Percentiles rank a stretch among this genome's conserved stretches.
These are phyloP conservation scores for Globisporangium nodosum DNA, from an alignment of 352 stramenopile species.

Conservation along the genomic window DNA sequence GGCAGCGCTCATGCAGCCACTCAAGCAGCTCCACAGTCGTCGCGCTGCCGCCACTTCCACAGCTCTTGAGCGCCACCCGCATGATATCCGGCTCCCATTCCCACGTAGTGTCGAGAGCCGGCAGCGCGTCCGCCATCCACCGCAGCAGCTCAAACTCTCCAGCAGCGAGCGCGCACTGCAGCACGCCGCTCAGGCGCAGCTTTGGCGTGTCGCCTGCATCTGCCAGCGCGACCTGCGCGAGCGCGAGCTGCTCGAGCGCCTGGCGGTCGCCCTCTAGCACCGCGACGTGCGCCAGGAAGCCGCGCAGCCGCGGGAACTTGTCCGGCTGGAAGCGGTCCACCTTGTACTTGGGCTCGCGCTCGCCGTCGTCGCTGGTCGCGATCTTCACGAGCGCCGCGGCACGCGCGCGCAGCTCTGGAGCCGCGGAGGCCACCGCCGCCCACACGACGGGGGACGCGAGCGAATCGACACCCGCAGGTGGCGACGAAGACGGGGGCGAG, in stretches of 20 bases:
- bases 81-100: slow-evolving; percentile 8
- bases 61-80: slow-evolving; percentile 1
- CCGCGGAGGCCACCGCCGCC: not conserved
- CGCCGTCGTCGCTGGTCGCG: not conserved
- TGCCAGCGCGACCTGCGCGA: not conserved
- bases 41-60: not conserved
- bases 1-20: slow-evolving; percentile 2
- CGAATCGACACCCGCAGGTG: not conserved
- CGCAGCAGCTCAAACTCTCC: slow-evolving; percentile 1
- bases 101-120: not conserved
- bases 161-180: slow-evolving; percentile 4
- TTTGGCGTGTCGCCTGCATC: not conserved
- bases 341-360: slow-evolving; percentile 9
- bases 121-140: slow-evolving; percentile 6
- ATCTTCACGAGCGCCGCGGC: not conserved
- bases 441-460: not conserved
- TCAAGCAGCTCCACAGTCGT: slow-evolving; percentile 5
- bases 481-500: not conserved
- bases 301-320: slow-evolving; percentile 5
- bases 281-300: slow-evolving; percentile 9
- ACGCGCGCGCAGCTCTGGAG: not conserved
- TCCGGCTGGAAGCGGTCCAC: slow-evolving; percentile 11
- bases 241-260: slow-evolving; percentile 4
- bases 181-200: slow-evolving; percentile 1
- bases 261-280: slow-evolving; percentile 6